Percentiles rank a stretch among this genome's conserved stretches.
Conservation (phyloP, 176 grass and related monocot species). For the Zizania latifolia region DNA sequence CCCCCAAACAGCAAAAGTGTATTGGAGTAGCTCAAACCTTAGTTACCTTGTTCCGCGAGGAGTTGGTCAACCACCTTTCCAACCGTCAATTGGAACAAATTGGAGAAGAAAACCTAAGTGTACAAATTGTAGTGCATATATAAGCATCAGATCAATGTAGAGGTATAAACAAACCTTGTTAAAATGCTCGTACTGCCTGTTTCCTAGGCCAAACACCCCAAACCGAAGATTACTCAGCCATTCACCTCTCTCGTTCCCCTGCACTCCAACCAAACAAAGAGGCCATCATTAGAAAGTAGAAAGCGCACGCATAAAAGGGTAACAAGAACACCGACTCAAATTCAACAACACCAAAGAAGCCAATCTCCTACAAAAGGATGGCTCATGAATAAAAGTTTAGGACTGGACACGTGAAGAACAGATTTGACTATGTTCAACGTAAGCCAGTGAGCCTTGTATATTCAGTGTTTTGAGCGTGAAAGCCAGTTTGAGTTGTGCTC, state of each 20-base stretch:
- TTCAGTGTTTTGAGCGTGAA: no score
- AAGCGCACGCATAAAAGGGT: background rate
- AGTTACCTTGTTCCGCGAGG: conserved; percentile 68
- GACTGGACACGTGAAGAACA: no score
- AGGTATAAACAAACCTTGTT: conserved; percentile 64
- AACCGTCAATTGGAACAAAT: conserved; percentile 39
- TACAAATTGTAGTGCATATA: background rate
- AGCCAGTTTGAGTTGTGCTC: no score
- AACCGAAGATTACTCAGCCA: conserved; percentile 57
- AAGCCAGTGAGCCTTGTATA: no score
- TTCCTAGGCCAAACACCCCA: conserved; percentile 75
- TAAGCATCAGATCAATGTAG: background rate
- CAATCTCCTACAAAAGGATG: no score
- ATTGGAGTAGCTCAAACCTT: background rate
- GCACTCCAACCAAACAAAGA: background rate
- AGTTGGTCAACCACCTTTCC: conserved; percentile 73
- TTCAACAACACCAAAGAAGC: no score
- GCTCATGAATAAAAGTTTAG: no score
- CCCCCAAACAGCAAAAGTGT: no score
- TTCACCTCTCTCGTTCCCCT: conserved; percentile 53
- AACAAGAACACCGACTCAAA: no score
- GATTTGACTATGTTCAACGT: no score
- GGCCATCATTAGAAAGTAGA: background rate
- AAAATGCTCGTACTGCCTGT: conserved; percentile 91
- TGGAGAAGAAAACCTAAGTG: background rate